Conservation (phyloP, 2,329 filamentous ascomycete genomes). For the Tolypocladium capitatum region DNA sequence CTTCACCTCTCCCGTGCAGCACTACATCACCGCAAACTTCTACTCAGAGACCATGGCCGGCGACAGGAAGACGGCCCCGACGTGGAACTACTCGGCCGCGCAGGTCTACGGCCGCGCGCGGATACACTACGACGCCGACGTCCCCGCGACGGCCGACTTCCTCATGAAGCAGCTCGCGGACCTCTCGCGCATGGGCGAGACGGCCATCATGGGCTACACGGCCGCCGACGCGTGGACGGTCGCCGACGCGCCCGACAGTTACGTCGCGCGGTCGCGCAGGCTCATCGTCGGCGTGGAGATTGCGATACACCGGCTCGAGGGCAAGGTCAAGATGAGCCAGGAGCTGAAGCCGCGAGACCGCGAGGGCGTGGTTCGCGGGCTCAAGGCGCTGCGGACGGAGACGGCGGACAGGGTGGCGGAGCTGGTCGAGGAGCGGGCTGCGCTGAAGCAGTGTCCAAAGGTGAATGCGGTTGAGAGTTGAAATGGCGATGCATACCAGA, state of each 20-base stretch:
- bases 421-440: constrained; percentile 16
- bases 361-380: constrained; percentile 43
- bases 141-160: constrained; percentile 30
- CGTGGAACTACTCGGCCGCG: constrained; percentile 55
- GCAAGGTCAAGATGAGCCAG: constrained; percentile 56
- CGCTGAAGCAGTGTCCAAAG: constrained; percentile 8
- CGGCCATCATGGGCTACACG: constrained; percentile 40
- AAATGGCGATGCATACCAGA: background rate
- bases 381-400: constrained; percentile 23
- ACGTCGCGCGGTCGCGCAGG: constrained; percentile 39
- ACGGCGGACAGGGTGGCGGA: constrained; percentile 15
- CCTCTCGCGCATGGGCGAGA: constrained; percentile 37
- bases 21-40: constrained; percentile 57
- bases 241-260: constrained; percentile 39
- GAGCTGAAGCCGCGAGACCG: constrained; percentile 38
- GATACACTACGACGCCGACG: constrained; percentile 36
- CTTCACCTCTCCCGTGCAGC: constrained; percentile 44
- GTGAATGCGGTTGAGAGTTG: background rate
- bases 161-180: constrained; percentile 38
- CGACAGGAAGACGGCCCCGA: constrained; percentile 49
- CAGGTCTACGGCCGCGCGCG: constrained; percentile 47
- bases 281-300: constrained; percentile 49
- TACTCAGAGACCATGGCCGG: constrained; percentile 50
- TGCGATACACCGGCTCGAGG: constrained; percentile 36
- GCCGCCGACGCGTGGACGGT: constrained; percentile 38